Conservation (phyloP, 768 basidiomycete genomes). For the Kwoniella pini region DNA sequence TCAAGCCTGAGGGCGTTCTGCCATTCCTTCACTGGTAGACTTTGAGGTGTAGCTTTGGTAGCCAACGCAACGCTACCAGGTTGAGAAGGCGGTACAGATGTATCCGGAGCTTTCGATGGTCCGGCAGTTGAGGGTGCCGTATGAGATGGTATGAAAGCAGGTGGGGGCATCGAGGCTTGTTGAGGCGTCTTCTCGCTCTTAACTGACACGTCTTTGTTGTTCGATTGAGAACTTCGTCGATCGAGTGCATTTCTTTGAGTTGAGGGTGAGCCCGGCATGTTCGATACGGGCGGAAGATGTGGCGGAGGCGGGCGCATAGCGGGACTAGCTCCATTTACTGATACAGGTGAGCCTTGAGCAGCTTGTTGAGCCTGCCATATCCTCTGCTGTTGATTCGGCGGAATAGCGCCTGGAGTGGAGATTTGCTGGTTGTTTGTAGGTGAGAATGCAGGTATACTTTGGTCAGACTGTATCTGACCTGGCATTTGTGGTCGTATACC, state of each 20-base stretch:
- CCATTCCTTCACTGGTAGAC: slow-evolving; percentile 46
- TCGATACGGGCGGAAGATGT: slow-evolving; percentile 19
- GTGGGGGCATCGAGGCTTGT: slow-evolving; percentile 28
- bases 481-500: background rate
- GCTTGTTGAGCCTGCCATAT: slow-evolving; percentile 19
- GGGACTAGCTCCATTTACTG: slow-evolving; percentile 6
- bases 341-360: slow-evolving; percentile 15
- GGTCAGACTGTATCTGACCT: background rate
- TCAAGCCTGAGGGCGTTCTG: slow-evolving; percentile 56
- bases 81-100: background rate
- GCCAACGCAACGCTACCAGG: background rate
- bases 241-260: background rate
- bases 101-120: background rate
- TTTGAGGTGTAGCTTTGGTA: slow-evolving; percentile 3
- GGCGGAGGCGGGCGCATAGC: slow-evolving; percentile 28
- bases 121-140: background rate
- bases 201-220: slow-evolving; percentile 1
- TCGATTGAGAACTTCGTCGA: slow-evolving; percentile 3
- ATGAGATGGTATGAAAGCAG: slow-evolving; percentile 17
- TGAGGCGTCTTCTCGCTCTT: slow-evolving; percentile 12
- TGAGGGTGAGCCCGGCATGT: slow-evolving; percentile 13
- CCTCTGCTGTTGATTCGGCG: slow-evolving; percentile 13
- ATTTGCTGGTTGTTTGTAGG: slow-evolving; percentile 8
- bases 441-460: slow-evolving; percentile 4
- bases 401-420: background rate